A percentile compares a stretch with the other conserved stretches of the same genome.
Conservation (phyloP, 331 rosid species). For the Malus hybrid region DNA sequence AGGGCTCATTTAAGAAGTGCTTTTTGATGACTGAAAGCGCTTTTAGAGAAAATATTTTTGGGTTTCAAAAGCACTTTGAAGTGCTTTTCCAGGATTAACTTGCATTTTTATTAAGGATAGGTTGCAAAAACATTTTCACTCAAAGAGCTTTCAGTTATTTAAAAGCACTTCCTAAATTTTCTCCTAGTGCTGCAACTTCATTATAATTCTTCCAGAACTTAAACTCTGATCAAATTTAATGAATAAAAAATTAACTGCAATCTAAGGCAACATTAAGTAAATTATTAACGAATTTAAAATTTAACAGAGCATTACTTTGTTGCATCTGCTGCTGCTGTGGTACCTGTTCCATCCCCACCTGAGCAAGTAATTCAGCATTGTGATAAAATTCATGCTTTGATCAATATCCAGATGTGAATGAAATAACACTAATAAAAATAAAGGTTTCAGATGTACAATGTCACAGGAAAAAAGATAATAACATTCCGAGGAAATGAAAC, state of each 20-base stretch:
- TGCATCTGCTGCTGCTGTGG: constrained; percentile 65
- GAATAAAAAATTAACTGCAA: neutral
- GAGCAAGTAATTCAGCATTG: constrained; percentile 28
- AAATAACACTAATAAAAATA: neutral
- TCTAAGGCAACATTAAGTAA: neutral
- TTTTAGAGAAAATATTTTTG: no score
- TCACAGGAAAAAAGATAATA: neutral
- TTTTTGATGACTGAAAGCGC: no score
- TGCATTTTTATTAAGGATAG: no score
- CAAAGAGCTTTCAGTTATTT: no score
- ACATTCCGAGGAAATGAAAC: neutral
- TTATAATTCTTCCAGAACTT: neutral
- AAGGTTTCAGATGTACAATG: neutral
- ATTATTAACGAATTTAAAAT: neutral
- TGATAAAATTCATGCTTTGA: constrained; percentile 1
- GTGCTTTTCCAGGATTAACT: no score
- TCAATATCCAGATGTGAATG: neutral
- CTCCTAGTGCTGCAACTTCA: neutral
- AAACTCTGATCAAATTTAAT: neutral
- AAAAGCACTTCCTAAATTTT: neutral
- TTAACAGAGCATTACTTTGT: constrained; percentile 58
- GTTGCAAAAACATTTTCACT: no score
- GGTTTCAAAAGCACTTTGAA: no score
- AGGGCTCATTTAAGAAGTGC: no score
- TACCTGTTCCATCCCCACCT: constrained; percentile 62